Percentiles rank a stretch among this genome's conserved stretches.
These are phyloP conservation scores for Stephanodiscus minutulus DNA, from an alignment of 108 stramenopile genomes.

Conservation along the genomic window DNA sequence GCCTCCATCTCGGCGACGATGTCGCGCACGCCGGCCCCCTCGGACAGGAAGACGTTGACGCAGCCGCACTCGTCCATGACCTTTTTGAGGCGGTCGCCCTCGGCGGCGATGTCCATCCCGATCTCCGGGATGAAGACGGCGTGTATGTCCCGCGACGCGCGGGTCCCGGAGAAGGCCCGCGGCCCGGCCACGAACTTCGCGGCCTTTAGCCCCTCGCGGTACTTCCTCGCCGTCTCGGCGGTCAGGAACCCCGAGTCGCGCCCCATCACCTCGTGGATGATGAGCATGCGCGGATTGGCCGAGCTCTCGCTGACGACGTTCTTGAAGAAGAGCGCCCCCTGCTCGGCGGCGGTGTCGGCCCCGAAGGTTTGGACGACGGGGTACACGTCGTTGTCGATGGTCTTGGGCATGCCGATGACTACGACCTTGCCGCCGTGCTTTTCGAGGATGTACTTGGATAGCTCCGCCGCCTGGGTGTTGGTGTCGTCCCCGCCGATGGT, in stretches of 20 bases:
- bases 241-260: conserved; percentile 89
- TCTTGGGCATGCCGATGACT: conserved; percentile 92
- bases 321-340: conserved; percentile 85
- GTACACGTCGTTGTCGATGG: conserved; percentile 87
- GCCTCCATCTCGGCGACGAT: conserved; percentile 85
- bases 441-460: conserved; percentile 83
- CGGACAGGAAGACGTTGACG: conserved; percentile 91
- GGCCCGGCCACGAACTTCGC: conserved; percentile 45
- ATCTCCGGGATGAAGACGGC: conserved; percentile 93
- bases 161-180: conserved; percentile 46
- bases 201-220: conserved; percentile 62
- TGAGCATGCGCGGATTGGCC: conserved; percentile 92
- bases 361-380: conserved; percentile 91
- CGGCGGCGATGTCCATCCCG: conserved; percentile 66
- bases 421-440: conserved; percentile 80
- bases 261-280: conserved; percentile 93
- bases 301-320: conserved; percentile 84
- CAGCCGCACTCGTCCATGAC: conserved; percentile 86
- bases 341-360: conserved; percentile 86
- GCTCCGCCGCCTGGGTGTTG: conserved; percentile 89
- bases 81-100: conserved; percentile 78
- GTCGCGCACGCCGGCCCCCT: conserved; percentile 87
- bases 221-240: conserved; percentile 77
- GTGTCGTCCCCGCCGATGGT: conserved; percentile 95
- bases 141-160: conserved; percentile 75